phyloP scores from a whole-genome alignment of 2,329 filamentous ascomycete genomes.

The Ophiostoma tasmaniense region DNA sequence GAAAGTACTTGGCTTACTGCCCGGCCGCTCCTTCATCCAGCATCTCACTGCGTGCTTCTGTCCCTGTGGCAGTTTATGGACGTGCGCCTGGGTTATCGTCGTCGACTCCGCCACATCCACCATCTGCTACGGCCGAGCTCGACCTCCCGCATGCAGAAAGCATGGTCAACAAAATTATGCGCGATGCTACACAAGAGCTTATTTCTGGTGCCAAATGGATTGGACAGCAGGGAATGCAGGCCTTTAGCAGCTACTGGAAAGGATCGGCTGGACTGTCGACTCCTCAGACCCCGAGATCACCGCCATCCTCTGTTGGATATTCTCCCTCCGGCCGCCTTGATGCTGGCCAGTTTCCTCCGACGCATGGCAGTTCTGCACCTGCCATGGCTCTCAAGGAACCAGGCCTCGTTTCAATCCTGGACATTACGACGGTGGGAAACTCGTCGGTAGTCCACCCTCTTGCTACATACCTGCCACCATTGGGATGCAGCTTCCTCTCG shows the following conservation, averaged over 20 bases:
- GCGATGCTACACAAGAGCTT: constrained; percentile 69
- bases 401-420: constrained; percentile 65
- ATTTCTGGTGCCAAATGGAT: constrained; percentile 69
- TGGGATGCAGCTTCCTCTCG: constrained; percentile 73
- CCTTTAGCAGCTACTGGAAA: constrained; percentile 77
- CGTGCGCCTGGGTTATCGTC: constrained; percentile 50
- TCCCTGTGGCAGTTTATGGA: constrained; percentile 47
- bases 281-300: constrained; percentile 38
- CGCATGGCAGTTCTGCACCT: constrained; percentile 56
- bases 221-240: constrained; percentile 66
- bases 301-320: constrained; percentile 24
- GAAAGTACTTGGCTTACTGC: constrained; percentile 70
- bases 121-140: constrained; percentile 56
- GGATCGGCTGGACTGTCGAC: constrained; percentile 33
- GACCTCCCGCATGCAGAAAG: constrained; percentile 66
- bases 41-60: constrained; percentile 58
- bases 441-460: constrained; percentile 51
- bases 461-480: constrained; percentile 60
- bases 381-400: constrained; percentile 52
- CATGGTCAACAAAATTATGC: constrained; percentile 66
- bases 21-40: constrained; percentile 64
- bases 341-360: constrained; percentile 59
- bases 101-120: constrained; percentile 60
- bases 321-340: constrained; percentile 35
- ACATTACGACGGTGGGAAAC: constrained; percentile 52